Percentiles rank a stretch among this genome's conserved stretches.
Conservation (phyloP, 2,329 filamentous ascomycete species). For the Cladosporium sp. region DNA sequence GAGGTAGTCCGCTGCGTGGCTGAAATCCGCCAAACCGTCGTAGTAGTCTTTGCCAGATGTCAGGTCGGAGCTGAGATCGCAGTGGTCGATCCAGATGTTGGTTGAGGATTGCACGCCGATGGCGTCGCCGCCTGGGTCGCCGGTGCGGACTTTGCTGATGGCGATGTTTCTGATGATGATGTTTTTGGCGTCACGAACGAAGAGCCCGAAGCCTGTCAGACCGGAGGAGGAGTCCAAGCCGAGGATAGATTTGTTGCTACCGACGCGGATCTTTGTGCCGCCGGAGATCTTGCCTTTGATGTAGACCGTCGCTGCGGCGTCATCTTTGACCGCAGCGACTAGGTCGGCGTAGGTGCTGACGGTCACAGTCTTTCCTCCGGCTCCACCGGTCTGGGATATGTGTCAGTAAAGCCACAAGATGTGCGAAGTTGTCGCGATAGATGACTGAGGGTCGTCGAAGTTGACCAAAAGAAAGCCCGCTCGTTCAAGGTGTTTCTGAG, state of each 20-base stretch:
- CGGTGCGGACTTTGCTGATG: slow-evolving; percentile 46
- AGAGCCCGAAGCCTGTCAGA: slow-evolving; percentile 45
- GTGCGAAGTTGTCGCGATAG: not conserved
- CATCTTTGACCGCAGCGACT: slow-evolving; percentile 31
- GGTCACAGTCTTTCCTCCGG: slow-evolving; percentile 42
- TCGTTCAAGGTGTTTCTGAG: not conserved
- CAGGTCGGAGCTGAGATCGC: slow-evolving; percentile 58
- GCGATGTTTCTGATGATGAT: slow-evolving; percentile 57
- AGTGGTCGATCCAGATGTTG: slow-evolving; percentile 64
- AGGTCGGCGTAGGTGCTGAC: slow-evolving; percentile 44
- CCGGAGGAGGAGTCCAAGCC: slow-evolving; percentile 43
- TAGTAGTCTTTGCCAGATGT: slow-evolving; percentile 65
- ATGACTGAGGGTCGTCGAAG: not conserved
- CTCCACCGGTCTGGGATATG: slow-evolving; percentile 37
- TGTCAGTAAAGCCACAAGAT: not conserved
- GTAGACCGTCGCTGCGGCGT: slow-evolving; percentile 40
- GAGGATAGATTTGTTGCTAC: slow-evolving; percentile 49
- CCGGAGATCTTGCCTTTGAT: slow-evolving; percentile 45
- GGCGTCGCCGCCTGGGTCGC: slow-evolving; percentile 46
- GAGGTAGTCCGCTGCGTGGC: slow-evolving; percentile 59
- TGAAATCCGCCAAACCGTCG: slow-evolving; percentile 63
- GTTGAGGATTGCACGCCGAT: slow-evolving; percentile 46
- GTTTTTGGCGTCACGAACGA: slow-evolving; percentile 47
- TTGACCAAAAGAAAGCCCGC: not conserved
- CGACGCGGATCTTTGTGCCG: slow-evolving; percentile 43